phyloP scores from a whole-genome alignment of 371 early-diverging fungal genomes.

The Mortierella sp. region DNA sequence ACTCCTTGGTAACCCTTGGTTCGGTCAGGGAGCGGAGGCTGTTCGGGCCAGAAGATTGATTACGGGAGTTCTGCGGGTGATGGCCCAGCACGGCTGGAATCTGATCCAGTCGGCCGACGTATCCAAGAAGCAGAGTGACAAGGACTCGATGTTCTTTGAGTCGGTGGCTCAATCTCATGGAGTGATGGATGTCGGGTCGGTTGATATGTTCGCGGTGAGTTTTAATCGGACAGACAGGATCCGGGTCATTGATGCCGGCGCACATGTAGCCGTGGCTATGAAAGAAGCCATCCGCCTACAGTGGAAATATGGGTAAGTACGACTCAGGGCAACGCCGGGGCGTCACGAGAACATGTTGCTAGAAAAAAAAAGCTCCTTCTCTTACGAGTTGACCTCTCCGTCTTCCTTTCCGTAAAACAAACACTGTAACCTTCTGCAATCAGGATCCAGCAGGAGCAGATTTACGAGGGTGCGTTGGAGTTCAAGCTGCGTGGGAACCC shows the following conservation, averaged over 20 bases:
- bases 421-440: background rate
- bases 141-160: constrained; percentile 45
- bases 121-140: constrained; percentile 19
- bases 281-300: constrained; percentile 14
- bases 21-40: constrained; percentile 8
- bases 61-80: constrained; percentile 11
- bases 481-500: constrained; percentile 41
- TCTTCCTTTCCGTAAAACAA: background rate
- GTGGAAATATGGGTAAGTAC: constrained; percentile 19
- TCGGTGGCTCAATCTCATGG: background rate
- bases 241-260: constrained; percentile 37
- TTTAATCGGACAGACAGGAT: constrained; percentile 33
- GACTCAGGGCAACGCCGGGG: too few relatives aligned
- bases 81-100: constrained; percentile 37
- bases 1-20: constrained; percentile 46
- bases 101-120: constrained; percentile 39
- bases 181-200: background rate
- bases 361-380: background rate
- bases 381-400: background rate
- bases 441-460: constrained; percentile 20
- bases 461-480: constrained; percentile 22
- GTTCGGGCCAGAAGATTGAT: constrained; percentile 23
- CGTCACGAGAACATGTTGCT: too few relatives aligned
- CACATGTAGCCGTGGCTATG: constrained; percentile 8
- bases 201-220: constrained; percentile 36